These are phyloP conservation scores for Lachancea cidri DNA, from an alignment of 805 yeast species.

Conservation along the genomic window DNA sequence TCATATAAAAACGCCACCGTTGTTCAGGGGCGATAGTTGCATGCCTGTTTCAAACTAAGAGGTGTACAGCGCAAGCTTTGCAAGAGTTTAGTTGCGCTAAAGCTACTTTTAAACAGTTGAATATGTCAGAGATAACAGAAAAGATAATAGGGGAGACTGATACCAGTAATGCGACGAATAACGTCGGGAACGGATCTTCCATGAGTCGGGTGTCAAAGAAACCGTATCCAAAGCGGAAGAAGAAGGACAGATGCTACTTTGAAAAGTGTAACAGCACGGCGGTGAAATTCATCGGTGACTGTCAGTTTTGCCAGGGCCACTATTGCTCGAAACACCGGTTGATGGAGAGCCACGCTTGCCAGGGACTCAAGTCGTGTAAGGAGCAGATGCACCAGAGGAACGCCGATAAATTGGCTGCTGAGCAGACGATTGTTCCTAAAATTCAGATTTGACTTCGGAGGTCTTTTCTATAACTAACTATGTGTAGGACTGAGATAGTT, in stretches of 20 bases:
- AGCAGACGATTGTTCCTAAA: constrained; percentile 66
- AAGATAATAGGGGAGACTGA: not conserved
- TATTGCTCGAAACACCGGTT: constrained; percentile 84
- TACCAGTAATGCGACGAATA: not conserved
- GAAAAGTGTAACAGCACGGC: constrained; percentile 60
- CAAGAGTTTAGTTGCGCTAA: not conserved
- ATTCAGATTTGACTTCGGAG: constrained; percentile 37
- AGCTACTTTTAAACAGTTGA: not conserved
- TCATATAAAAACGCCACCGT: not conserved
- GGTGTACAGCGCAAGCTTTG: not conserved
- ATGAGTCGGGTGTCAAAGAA: constrained; percentile 20
- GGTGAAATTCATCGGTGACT: constrained; percentile 66
- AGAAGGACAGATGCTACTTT: constrained; percentile 47
- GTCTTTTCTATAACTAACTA: not conserved
- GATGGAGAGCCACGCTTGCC: constrained; percentile 78
- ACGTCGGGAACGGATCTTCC: constrained; percentile 6
- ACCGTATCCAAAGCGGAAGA: constrained; percentile 21
- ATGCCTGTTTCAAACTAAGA: not conserved
- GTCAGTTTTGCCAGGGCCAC: constrained; percentile 77
- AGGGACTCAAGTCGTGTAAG: constrained; percentile 73
- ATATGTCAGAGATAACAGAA: constrained; percentile 1
- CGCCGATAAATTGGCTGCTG: constrained; percentile 75
- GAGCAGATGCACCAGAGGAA: constrained; percentile 79
- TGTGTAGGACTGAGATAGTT: not conserved
- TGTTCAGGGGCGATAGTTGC: not conserved